Evolutionary conservation across 495 filamentous ascomycete genomes (phyloP), one percentile per base, ranked within the genome.

Genomic region (Glarea lozoyensis): DNA sequence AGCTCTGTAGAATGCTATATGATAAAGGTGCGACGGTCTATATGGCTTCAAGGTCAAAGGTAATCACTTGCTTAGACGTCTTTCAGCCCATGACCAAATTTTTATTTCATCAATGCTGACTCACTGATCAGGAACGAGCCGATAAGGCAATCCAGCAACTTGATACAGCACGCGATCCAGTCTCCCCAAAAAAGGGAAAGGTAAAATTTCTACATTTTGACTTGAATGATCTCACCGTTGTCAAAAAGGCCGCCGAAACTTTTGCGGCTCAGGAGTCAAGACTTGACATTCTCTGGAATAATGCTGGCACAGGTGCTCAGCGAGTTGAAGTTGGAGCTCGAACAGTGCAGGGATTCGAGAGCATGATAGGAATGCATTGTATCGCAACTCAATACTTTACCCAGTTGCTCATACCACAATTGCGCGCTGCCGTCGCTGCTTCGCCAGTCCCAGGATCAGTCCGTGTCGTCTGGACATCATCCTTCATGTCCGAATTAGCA

Each of bases 211-310:
- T 76, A 2, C 42, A 51, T 12, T 53, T 79, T 7, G 51, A 65
- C 3, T 64, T 79, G 0, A 50, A 62, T 17, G 70, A 77, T 45
- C 59, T 78, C 4, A 46, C 54, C 2, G 66, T 62, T 9, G 67
- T 79, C 43, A 72, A 69, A 41, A 27, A 57, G 0, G 55, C 72
- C 0, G 73, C 64, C 2, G 24, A 67, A 9, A 44, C 49, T 6
- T 72, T 76, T 46, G 46, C 49, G 0, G 22, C 37, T 0, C 39
- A 55, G 18, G 68, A 74, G 50, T 46, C 45, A 3, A 48, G 60
- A 13, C 60, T 78, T 0, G 64, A 78, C 36, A 62, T 74, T 6
- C 59, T 78, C 0, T 75, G 61, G 52, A 75, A 75, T 46, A 75
- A 78, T 46, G 72, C 74, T 0, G 74, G 73, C 4, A 7, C 25